Evolutionary conservation across 148 eudicot genomes (phyloP).

Genomic region (Spergularia bocconei): DNA sequence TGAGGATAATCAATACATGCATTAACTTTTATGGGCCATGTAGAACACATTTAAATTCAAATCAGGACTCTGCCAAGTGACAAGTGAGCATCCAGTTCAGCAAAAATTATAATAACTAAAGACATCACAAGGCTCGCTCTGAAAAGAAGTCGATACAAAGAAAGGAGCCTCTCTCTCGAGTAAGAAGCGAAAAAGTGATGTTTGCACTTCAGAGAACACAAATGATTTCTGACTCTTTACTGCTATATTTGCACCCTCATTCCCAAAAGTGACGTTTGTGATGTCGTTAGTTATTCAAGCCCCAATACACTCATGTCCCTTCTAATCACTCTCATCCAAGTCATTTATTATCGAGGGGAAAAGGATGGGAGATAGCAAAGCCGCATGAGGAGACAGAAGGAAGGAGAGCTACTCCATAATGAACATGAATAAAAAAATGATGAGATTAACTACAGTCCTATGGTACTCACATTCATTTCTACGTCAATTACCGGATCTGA

Average conservation of each 20-base stretch:
- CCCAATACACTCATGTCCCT: too few species aligned
- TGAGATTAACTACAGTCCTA: not conserved
- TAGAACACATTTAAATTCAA: too few species aligned
- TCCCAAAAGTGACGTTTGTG: too few species aligned
- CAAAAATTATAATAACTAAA: not conserved
- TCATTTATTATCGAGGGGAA: too few species aligned
- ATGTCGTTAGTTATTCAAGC: too few species aligned
- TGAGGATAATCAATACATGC: not conserved
- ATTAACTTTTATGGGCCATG: not conserved
- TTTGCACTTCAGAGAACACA: too few species aligned
- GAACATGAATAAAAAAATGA: not conserved
- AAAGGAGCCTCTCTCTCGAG: too few species aligned
- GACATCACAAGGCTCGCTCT: not conserved
- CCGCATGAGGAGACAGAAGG: not conserved
- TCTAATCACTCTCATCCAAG: too few species aligned
- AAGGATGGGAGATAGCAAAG: not conserved
- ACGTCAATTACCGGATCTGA: slow-evolving; percentile 68
- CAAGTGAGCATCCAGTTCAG: not conserved
- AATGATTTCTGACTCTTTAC: too few species aligned
- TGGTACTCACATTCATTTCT: slow-evolving; percentile 69
- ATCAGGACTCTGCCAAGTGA: too few species aligned
- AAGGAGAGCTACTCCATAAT: not conserved
- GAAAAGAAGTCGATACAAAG: not conserved
- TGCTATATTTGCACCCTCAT: too few species aligned
- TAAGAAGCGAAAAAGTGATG: too few species aligned